Percentiles rank a stretch among this genome's conserved stretches.
phyloP scores from a whole-genome alignment of 768 basidiomycete species.

The Kwoniella dejecticola region DNA sequence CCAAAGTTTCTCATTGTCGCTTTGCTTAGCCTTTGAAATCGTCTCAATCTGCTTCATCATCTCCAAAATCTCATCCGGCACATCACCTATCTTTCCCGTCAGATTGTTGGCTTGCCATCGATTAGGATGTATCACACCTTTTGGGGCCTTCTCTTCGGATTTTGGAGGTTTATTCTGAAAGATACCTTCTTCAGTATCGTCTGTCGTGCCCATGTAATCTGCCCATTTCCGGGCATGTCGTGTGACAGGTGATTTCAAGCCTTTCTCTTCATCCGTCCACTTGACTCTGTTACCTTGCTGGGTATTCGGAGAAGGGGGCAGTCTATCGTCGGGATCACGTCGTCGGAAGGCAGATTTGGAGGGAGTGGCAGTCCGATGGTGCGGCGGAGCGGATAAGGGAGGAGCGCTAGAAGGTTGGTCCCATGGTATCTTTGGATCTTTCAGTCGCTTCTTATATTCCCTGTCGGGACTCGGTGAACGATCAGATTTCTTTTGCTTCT shows the following conservation, averaged over 20 bases:
- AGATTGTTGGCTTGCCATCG: background rate
- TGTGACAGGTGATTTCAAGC: background rate
- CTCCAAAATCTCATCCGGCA: background rate
- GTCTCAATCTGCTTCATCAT: conserved; percentile 14
- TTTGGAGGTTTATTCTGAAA: background rate
- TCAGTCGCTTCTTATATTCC: background rate
- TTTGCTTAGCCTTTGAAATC: conserved; percentile 12
- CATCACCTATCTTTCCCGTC: background rate
- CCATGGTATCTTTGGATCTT: conserved; percentile 4
- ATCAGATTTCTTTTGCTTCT: background rate
- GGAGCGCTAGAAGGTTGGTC: conserved; percentile 9
- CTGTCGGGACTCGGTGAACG: too few species aligned
- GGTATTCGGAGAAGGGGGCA: conserved; percentile 16
- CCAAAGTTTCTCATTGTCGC: conserved; percentile 12
- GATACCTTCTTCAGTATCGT: conserved; percentile 4
- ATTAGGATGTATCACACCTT: background rate
- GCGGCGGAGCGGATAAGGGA: background rate
- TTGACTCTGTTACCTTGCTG: background rate
- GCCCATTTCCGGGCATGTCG: conserved; percentile 15
- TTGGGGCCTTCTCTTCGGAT: background rate
- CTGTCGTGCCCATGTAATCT: conserved; percentile 3
- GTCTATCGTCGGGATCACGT: conserved; percentile 1
- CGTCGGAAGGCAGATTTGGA: background rate
- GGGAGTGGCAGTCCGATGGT: conserved; percentile 18
- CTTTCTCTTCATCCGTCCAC: conserved; percentile 12